These are phyloP conservation scores for Hypoxylon sp. DNA, from an alignment of 2,329 filamentous ascomycete species.

Conservation along the genomic window DNA sequence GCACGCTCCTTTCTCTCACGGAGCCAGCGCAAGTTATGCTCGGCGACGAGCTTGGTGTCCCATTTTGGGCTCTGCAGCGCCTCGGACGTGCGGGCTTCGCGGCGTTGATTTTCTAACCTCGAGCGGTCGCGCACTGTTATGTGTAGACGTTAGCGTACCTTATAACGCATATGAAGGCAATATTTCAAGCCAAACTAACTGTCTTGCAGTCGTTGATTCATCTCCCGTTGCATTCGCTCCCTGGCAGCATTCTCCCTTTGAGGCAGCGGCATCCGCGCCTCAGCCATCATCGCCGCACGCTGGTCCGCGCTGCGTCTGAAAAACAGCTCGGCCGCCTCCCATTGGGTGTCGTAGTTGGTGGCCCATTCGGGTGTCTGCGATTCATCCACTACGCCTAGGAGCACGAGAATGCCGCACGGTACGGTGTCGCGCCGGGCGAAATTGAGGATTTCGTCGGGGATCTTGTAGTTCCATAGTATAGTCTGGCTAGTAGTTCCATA, in stretches of 20 bases:
- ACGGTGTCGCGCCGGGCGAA: constrained; percentile 67
- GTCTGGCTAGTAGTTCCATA: constrained; percentile 67
- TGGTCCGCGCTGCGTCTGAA: constrained; percentile 57
- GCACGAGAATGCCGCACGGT: constrained; percentile 70
- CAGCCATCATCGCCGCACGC: constrained; percentile 58
- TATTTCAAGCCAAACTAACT: constrained; percentile 53
- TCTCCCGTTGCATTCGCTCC: constrained; percentile 60
- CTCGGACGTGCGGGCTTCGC: constrained; percentile 62
- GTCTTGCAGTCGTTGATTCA: constrained; percentile 61
- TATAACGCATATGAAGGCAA: background rate
- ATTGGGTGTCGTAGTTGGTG: constrained; percentile 57
- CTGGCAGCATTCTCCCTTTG: constrained; percentile 58
- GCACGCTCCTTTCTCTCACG: constrained; percentile 46
- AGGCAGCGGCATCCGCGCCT: constrained; percentile 59
- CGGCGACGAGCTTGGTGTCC: constrained; percentile 62
- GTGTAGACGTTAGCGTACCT: constrained; percentile 1
- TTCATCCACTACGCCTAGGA: constrained; percentile 64
- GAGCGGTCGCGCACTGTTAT: constrained; percentile 58
- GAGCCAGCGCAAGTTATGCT: constrained; percentile 62
- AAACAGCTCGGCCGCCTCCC: constrained; percentile 54
- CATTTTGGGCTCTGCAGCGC: constrained; percentile 68
- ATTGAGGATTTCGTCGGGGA: constrained; percentile 64
- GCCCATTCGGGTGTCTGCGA: constrained; percentile 68
- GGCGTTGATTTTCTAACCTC: constrained; percentile 58
- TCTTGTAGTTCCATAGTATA: constrained; percentile 71